phyloP scores from a whole-genome alignment of 2,329 filamentous ascomycete genomes.

The Xenosphaeropsis pyriputrescens region DNA sequence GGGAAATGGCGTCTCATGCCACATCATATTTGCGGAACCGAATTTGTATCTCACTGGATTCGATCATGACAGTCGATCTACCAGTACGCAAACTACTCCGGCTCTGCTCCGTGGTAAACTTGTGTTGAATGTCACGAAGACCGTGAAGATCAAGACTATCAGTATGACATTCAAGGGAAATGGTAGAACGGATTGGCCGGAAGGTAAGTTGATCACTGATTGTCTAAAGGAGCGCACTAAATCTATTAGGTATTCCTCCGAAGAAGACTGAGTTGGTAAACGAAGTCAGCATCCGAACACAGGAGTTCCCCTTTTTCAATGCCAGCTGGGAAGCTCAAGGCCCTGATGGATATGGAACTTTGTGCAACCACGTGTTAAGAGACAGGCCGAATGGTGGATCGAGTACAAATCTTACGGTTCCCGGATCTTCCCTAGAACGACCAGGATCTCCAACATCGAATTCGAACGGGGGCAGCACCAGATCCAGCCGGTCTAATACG shows the following conservation, averaged over 20 bases:
- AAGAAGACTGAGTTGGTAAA: slow-evolving; percentile 73
- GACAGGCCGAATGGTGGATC: slow-evolving; percentile 13
- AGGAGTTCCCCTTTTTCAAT: slow-evolving; percentile 89
- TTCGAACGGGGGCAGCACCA: slow-evolving; percentile 4
- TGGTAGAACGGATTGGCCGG: slow-evolving; percentile 88
- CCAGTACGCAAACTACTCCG: slow-evolving; percentile 26
- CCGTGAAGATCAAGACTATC: slow-evolving; percentile 83
- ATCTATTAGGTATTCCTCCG: slow-evolving; percentile 58
- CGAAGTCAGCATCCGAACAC: slow-evolving; percentile 72
- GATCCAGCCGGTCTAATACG: slow-evolving; percentile 9
- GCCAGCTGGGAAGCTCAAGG: slow-evolving; percentile 48
- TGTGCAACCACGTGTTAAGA: slow-evolving; percentile 36
- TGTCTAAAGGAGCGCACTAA: slow-evolving; percentile 1
- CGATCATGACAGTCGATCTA: slow-evolving; percentile 37
- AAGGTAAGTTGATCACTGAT: slow-evolving; percentile 42
- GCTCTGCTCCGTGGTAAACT: slow-evolving; percentile 77
- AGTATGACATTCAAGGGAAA: slow-evolving; percentile 75
- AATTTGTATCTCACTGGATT: slow-evolving; percentile 69
- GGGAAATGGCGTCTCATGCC: slow-evolving; percentile 61
- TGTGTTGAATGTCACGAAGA: slow-evolving; percentile 71
- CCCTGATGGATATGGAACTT: slow-evolving; percentile 42
- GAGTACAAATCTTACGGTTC: slow-evolving; percentile 9
- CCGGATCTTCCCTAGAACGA: slow-evolving; percentile 2
- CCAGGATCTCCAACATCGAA: slow-evolving; percentile 2
- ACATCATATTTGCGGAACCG: slow-evolving; percentile 65